Conservation (phyloP, 345 rosid species). For the Lenwebbia sp. region DNA sequence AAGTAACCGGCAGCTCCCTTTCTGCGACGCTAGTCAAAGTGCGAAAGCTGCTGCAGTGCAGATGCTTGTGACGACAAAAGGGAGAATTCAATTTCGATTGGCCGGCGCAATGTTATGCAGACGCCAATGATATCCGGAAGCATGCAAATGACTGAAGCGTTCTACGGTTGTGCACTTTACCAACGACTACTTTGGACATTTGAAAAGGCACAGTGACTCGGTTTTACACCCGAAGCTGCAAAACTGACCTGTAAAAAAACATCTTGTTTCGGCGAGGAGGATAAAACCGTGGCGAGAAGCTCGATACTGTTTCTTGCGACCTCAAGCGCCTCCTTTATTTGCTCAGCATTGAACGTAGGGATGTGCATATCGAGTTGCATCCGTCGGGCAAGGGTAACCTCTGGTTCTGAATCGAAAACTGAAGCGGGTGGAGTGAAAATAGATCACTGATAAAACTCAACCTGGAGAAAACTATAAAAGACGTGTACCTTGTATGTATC, state of each 20-base stretch:
- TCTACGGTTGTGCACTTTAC: background rate
- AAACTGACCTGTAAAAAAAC: conserved; percentile 48
- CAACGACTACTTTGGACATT: background rate
- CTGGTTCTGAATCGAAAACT: conserved; percentile 46
- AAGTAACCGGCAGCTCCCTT: background rate
- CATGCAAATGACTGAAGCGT: background rate
- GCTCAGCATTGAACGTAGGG: conserved; percentile 53
- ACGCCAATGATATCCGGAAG: background rate
- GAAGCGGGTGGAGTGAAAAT: conserved; percentile 85
- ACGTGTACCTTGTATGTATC: conserved; percentile 81
- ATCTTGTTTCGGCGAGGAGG: conserved; percentile 71
- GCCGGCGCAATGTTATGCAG: too few species aligned
- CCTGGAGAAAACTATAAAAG: background rate
- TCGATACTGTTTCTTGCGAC: conserved; percentile 82
- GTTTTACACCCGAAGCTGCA: background rate
- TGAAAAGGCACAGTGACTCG: background rate
- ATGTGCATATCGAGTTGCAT: conserved; percentile 17
- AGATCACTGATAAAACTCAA: background rate
- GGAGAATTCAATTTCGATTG: background rate
- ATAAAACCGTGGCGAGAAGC: conserved; percentile 64
- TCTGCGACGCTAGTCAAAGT: background rate
- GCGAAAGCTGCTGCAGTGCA: background rate
- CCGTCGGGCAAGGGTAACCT: conserved; percentile 35
- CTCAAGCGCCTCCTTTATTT: conserved; percentile 73
- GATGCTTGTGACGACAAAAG: background rate